Evolutionary conservation across 768 basidiomycete species (phyloP).

Genomic region (Piloderma croceum): DNA sequence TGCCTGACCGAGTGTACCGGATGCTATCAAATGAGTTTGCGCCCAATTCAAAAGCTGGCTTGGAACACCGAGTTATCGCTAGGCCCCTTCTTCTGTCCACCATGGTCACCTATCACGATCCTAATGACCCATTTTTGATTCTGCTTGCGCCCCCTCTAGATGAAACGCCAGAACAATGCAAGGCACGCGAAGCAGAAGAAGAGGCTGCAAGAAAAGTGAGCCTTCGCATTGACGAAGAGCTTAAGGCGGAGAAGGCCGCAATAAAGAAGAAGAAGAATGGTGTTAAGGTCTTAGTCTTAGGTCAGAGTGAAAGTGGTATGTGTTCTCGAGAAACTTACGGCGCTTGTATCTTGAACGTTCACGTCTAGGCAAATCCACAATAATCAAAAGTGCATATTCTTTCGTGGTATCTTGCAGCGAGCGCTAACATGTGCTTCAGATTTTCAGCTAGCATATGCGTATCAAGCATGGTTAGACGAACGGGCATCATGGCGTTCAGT

Average conservation of each 20-base stretch:
- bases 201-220: slow-evolving; percentile 42
- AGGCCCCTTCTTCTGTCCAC: no score
- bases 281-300: slow-evolving; percentile 56
- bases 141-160: slow-evolving; percentile 46
- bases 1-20: no score
- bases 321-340: no score
- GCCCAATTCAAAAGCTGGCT: no score
- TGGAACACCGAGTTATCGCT: no score
- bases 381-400: slow-evolving; percentile 53
- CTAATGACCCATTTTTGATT: no score
- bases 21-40: no score
- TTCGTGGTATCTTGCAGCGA: slow-evolving; percentile 1
- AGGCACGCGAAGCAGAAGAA: slow-evolving; percentile 41
- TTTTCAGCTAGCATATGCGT: slow-evolving; percentile 66
- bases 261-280: slow-evolving; percentile 42
- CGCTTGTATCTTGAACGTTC: no score
- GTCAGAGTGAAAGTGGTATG: slow-evolving; percentile 63
- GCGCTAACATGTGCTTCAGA: slow-evolving; percentile 33
- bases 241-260: slow-evolving; percentile 41
- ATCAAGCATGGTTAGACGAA: slow-evolving; percentile 58
- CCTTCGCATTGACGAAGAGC: slow-evolving; percentile 56
- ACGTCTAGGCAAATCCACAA: slow-evolving; percentile 70
- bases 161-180: slow-evolving; percentile 48
- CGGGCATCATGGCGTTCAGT: slow-evolving; percentile 72
- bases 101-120: no score